Percentiles rank a stretch among this genome's conserved stretches.
These are phyloP conservation scores for Termitomyces sp. DNA, from an alignment of 1,284 basidiomycete species.

Conservation along the genomic window DNA sequence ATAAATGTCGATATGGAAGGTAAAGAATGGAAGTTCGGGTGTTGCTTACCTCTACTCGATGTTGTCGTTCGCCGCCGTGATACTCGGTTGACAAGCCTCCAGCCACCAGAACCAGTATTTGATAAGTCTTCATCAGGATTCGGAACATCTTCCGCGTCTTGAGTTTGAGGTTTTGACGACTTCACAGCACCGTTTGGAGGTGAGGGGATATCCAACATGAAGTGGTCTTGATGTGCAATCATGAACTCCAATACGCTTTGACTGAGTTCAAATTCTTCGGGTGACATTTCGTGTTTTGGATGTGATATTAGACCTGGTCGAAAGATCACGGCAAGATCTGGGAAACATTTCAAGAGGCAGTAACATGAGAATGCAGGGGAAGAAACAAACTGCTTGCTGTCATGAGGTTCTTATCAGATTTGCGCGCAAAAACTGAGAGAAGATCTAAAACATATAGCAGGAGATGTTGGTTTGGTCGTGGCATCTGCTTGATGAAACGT, in stretches of 20 bases:
- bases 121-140: constrained; percentile 44
- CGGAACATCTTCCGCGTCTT: constrained; percentile 30
- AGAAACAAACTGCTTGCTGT: constrained; percentile 77
- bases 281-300: constrained; percentile 78
- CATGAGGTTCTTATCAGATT: constrained; percentile 93
- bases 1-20: neutral
- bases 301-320: constrained; percentile 90
- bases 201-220: constrained; percentile 77
- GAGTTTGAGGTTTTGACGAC: constrained; percentile 8
- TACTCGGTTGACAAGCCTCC: constrained; percentile 44
- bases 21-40: neutral
- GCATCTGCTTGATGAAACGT: constrained; percentile 78
- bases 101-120: constrained; percentile 31
- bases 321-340: constrained; percentile 93
- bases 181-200: constrained; percentile 35
- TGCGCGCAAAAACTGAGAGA: constrained; percentile 89
- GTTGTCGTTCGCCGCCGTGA: constrained; percentile 53
- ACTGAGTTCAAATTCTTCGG: constrained; percentile 79
- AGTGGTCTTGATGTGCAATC: constrained; percentile 85
- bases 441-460: constrained; percentile 95
- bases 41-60: constrained; percentile 45
- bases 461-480: constrained; percentile 88
- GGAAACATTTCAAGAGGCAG: constrained; percentile 9
- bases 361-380: neutral
- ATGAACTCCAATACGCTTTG: constrained; percentile 93